Evolutionary conservation across 768 basidiomycete genomes (phyloP), one percentile per base, ranked within the genome.

Genomic region (Ramaria rubella): DNA sequence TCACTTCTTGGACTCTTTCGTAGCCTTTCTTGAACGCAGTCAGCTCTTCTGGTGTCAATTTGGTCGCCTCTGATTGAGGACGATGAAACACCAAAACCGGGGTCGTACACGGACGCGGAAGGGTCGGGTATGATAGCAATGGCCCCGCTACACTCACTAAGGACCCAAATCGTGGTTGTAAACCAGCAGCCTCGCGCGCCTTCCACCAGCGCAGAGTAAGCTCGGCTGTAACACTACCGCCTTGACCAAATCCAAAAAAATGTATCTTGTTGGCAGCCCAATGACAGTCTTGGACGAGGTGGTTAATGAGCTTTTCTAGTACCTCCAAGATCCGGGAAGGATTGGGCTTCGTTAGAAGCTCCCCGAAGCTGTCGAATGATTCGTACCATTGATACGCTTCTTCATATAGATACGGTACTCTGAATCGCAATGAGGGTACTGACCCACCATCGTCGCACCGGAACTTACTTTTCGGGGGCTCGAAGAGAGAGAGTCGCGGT

Each of bases 211-310:
- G 63, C 5, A 90, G 64, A 0, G 78, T 79, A 52, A 81, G 74
- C 68, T 96, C 92, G 2, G 75, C 77, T 1, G 83, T 89, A 31
- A 92, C 79, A 19, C 77, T 84, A 0, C 90, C 94, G 0, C 93
- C 93, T 68, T 96, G 93, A 0, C 80, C 88, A 60, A 90, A 96
- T 2, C 93, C 93, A 56, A 94, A 88, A 45, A 93, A 65, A 66
- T 96, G 93, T 38, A 96, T 85, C n/a, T 78, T 74, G 9, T 79
- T 57, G 0, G 76, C 63, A 5, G 82, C 73, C 93, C 92, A 96
- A 1, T 69, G 60, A 63, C 84, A 88, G 38, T 80, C 78, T 4
- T 68, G 62, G 17, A 73, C 73, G 51, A 94, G 79, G 62, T 89
- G 76, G 2, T 73, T 68, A 52, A 90, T 57, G 46, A 84, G 70